phyloP scores from a whole-genome alignment of 352 stramenopile genomes.

The Phytophthora macrochlamydospora region DNA sequence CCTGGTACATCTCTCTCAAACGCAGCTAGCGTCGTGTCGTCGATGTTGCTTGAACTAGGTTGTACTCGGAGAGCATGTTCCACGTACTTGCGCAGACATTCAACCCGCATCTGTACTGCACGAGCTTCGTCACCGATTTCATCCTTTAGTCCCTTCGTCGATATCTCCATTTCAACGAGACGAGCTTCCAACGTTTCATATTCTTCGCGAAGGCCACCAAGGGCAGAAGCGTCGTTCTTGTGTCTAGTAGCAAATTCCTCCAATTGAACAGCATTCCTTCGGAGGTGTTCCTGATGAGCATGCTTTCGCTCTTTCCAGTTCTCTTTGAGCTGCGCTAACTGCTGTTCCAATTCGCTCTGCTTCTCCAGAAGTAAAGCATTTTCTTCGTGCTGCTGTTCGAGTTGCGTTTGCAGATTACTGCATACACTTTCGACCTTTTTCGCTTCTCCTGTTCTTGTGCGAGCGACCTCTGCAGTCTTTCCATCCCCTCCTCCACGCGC shows the following conservation, averaged over 20 bases:
- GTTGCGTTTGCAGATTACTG: constrained; percentile 40
- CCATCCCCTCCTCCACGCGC: constrained; percentile 39
- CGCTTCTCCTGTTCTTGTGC: constrained; percentile 51
- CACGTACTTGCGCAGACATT: constrained; percentile 53
- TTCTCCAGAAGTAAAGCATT: constrained; percentile 38
- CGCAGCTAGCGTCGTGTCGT: constrained; percentile 5
- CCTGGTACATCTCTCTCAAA: background rate
- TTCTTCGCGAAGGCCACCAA: constrained; percentile 43
- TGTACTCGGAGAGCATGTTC: constrained; percentile 32
- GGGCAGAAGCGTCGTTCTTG: constrained; percentile 42
- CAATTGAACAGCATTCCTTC: constrained; percentile 33
- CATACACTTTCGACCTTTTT: constrained; percentile 49
- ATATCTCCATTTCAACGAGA: constrained; percentile 21
- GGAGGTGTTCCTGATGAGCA: constrained; percentile 49
- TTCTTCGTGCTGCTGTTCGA: constrained; percentile 40
- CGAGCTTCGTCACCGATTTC: constrained; percentile 37
- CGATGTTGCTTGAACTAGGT: background rate
- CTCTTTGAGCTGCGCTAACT: constrained; percentile 41
- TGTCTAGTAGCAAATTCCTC: constrained; percentile 43
- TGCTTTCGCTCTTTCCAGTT: constrained; percentile 53
- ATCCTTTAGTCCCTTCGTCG: constrained; percentile 24
- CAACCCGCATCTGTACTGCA: constrained; percentile 43
- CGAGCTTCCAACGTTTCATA: constrained; percentile 36
- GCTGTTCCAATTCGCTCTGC: constrained; percentile 40
- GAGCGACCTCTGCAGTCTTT: constrained; percentile 40